Conservation (phyloP, 495 filamentous ascomycete species). For the Astrocystis sublimbata region DNA sequence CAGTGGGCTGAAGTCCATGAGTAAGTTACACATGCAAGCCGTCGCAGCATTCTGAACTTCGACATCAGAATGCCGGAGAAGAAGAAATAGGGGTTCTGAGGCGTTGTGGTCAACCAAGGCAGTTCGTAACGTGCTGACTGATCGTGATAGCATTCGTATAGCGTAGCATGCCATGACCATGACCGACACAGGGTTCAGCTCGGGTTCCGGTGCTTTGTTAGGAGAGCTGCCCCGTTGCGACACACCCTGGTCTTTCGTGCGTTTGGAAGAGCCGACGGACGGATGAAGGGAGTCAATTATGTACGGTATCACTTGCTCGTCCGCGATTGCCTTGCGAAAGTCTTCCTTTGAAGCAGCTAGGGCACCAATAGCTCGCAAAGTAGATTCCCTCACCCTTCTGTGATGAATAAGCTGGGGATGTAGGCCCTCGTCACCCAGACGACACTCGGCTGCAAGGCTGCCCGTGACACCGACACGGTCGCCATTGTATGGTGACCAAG, state of each 20-base stretch:
- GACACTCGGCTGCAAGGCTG: constrained; percentile 32
- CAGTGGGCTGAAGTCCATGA: constrained; percentile 88
- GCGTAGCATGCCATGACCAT: constrained; percentile 84
- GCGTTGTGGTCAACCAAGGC: constrained; percentile 83
- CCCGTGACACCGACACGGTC: constrained; percentile 14
- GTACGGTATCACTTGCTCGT: constrained; percentile 74
- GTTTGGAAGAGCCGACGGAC: constrained; percentile 38
- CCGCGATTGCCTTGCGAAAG: constrained; percentile 79
- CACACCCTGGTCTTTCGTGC: constrained; percentile 15
- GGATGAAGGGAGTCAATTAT: constrained; percentile 81
- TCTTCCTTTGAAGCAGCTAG: constrained; percentile 80
- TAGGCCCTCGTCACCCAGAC: constrained; percentile 63
- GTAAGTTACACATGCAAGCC: constrained; percentile 76
- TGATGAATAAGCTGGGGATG: constrained; percentile 67
- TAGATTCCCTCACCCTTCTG: constrained; percentile 73
- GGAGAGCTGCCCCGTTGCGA: constrained; percentile 23
- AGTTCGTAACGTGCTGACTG: constrained; percentile 79
- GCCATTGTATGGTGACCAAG: constrained; percentile 45
- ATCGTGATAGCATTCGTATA: constrained; percentile 74
- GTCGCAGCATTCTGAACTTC: constrained; percentile 87
- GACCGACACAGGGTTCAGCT: constrained; percentile 59
- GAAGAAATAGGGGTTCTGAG: constrained; percentile 72
- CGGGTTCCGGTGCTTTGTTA: constrained; percentile 17
- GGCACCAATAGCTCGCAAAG: constrained; percentile 76
- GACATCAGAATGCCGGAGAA: constrained; percentile 73